Conservation (phyloP, 2,329 filamentous ascomycete species). For the Apiospora pterosperma region DNA sequence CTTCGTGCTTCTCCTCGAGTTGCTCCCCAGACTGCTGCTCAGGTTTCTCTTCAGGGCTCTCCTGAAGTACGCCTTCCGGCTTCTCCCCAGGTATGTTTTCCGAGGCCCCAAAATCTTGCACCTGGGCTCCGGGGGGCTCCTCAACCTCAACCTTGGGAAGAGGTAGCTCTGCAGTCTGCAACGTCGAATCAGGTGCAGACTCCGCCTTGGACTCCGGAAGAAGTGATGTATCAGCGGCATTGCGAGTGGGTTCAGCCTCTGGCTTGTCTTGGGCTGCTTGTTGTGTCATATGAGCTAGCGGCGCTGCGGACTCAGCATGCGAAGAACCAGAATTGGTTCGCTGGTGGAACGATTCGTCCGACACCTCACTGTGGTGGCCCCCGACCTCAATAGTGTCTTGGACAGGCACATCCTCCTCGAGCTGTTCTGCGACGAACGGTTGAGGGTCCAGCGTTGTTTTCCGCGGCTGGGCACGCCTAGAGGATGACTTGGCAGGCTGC, state of each 20-base stretch:
- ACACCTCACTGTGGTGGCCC: slow-evolving; percentile 34
- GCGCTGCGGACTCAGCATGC: slow-evolving; percentile 16
- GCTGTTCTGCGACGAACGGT: slow-evolving; percentile 18
- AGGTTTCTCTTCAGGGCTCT: not conserved
- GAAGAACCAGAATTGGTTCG: slow-evolving; percentile 25
- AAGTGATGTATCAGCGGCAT: slow-evolving; percentile 7
- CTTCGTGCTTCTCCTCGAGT: not conserved
- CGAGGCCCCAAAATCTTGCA: not conserved
- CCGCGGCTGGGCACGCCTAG: slow-evolving; percentile 19
- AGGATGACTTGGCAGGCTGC: slow-evolving; percentile 21
- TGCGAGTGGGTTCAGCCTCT: not conserved
- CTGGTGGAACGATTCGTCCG: slow-evolving; percentile 28
- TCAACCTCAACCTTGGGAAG: slow-evolving; percentile 7
- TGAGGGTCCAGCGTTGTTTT: slow-evolving; percentile 28
- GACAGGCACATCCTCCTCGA: slow-evolving; percentile 44
- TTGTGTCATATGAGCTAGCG: slow-evolving; percentile 4
- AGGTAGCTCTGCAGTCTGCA: not conserved
- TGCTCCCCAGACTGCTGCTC: not conserved
- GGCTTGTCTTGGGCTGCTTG: not conserved
- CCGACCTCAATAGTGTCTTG: slow-evolving; percentile 58
- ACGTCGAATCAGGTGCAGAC: not conserved
- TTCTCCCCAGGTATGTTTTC: not conserved
- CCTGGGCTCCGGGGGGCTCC: not conserved
- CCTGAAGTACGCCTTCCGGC: not conserved
- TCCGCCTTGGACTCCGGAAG: not conserved